Evolutionary conservation across 2,329 filamentous ascomycete genomes (phyloP), one percentile per base, ranked within the genome.

Genomic region (Aspergillus alliaceus): DNA sequence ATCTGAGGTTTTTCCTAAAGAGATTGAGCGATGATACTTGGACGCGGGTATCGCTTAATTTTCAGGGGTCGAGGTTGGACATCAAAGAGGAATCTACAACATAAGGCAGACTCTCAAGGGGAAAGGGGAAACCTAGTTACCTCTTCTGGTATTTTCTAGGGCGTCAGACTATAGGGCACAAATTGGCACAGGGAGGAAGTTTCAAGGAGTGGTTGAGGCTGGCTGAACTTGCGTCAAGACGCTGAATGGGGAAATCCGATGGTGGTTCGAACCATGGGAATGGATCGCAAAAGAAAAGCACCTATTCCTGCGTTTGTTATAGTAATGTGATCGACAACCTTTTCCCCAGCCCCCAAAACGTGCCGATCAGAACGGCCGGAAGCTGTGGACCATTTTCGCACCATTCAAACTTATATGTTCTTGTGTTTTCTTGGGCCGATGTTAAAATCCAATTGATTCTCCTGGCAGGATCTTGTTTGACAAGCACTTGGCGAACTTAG

Each of bases 351-450:
- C 49, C 44, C 51, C 20, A 48, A 60, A 60, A 58, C 55, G 56
- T 60, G 58, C 55, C 55, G 58, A 60, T 60, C 58, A 60, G 37
- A 56, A 55, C 57, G 57, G 54, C 39, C 56, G 49, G 48, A 31
- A 47, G 29, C 37, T 54, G 49, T 37, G 49, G 49, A 51, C 24
- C 34, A 18, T 39, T n/a, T 37, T 32, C 22, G 20, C 20, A 35
- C 49, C 22, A 27, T 44, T 44, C 40, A 18, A 44, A n/a, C 6
- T 32, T 48, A n/a, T 48, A 22, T 32, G 3, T 32, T 6, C 18
- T 32, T 48, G 14, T 31, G 18, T 48, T 14, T 22, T 15, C 11
- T 47, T 31, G 34, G 34, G 4, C 34, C n/a, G n/a, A n/a, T n/a
- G n/a, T n/a, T n/a, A n/a, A n/a, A n/a, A n/a, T n/a, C n/a, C n/a